phyloP scores from a whole-genome alignment of 768 basidiomycete species.

The Serpula lacrymans region DNA sequence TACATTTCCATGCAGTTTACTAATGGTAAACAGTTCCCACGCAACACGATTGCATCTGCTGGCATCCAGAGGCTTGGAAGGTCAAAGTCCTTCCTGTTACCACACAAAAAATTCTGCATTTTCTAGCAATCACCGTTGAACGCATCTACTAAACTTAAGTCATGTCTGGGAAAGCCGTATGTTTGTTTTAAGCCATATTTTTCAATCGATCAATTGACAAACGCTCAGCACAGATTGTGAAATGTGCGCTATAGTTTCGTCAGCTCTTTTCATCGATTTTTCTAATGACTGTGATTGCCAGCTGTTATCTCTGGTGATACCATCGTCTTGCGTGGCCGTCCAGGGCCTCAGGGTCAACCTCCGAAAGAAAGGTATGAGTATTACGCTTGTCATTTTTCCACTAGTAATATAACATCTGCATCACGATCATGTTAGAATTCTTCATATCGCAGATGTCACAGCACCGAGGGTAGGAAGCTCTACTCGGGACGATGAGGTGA shows the following conservation, averaged over 20 bases:
- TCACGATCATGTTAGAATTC: slow-evolving; percentile 53
- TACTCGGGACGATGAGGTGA: slow-evolving; percentile 85
- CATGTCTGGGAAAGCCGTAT: slow-evolving; percentile 78
- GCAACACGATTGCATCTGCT: too few species aligned
- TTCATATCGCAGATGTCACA: slow-evolving; percentile 85
- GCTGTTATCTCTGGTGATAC: slow-evolving; percentile 92
- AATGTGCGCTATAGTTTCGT: slow-evolving; percentile 41
- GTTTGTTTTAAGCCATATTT: slow-evolving; percentile 20
- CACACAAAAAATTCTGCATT: too few species aligned
- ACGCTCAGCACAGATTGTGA: slow-evolving; percentile 44
- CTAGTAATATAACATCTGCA: not conserved
- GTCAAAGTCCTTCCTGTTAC: too few species aligned
- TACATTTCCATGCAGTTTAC: too few species aligned
- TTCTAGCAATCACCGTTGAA: too few species aligned
- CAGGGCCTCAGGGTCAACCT: slow-evolving; percentile 78
- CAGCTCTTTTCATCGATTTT: slow-evolving; percentile 17
- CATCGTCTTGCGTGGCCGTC: slow-evolving; percentile 74
- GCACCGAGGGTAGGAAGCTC: slow-evolving; percentile 84
- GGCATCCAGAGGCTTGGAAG: too few species aligned
- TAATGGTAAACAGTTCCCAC: too few species aligned
- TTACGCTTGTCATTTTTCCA: slow-evolving; percentile 5
- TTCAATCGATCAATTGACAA: not conserved
- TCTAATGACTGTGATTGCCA: slow-evolving; percentile 32
- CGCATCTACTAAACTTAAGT: too few species aligned
- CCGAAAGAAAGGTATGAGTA: slow-evolving; percentile 78